Conservation (phyloP, 208 protist genomes). For the Angomonas ambiguus region DNA sequence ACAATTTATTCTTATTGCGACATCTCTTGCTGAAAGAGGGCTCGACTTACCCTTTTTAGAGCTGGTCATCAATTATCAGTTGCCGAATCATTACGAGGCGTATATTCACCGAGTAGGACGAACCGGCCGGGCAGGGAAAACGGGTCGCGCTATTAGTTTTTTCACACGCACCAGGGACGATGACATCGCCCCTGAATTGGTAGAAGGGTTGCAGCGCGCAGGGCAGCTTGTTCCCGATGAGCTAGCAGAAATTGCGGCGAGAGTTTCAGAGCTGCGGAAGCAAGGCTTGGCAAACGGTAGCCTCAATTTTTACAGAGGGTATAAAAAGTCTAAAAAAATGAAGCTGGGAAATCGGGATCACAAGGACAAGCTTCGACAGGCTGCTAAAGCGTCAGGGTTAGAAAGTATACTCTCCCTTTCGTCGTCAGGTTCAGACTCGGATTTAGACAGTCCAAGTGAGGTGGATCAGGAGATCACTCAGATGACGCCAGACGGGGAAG, state of each 20-base stretch:
- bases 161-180: conserved; percentile 78
- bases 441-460: conserved; percentile 23
- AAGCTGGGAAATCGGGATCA: conserved; percentile 55
- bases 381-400: conserved; percentile 64
- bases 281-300: conserved; percentile 56
- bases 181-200: conserved; percentile 77
- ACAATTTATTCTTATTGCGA: conserved; percentile 89
- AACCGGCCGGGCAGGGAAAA: conserved; percentile 77
- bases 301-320: conserved; percentile 72
- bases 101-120: conserved; percentile 97
- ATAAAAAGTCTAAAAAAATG: conserved; percentile 55
- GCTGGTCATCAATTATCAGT: conserved; percentile 99
- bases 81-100: conserved; percentile 98
- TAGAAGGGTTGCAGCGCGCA: conserved; percentile 69
- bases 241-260: conserved; percentile 63
- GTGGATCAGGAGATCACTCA: too few relatives aligned
- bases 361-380: conserved; percentile 52
- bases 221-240: conserved; percentile 75
- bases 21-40: conserved; percentile 83
- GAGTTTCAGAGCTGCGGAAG: conserved; percentile 69
- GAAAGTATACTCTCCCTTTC: conserved; percentile 70
- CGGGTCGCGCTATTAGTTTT: conserved; percentile 81
- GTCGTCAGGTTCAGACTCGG: conserved; percentile 31
- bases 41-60: conserved; percentile 98
- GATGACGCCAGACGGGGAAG: too few relatives aligned